phyloP scores from a whole-genome alignment of 257 asterid species.

The Galeopsis tetrahit region DNA sequence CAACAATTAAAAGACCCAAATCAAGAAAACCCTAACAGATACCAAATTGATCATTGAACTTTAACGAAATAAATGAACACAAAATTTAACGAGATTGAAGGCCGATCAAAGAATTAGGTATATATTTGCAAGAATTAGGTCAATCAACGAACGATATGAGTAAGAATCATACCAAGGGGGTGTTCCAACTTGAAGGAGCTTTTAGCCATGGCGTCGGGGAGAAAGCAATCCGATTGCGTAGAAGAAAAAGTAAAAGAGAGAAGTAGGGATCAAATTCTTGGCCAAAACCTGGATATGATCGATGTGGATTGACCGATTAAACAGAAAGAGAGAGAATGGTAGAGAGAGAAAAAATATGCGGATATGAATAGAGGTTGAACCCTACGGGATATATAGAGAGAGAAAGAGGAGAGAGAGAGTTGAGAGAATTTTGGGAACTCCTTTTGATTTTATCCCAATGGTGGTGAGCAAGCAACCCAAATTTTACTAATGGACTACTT shows the following conservation, averaged over 20 bases:
- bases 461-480: conserved; percentile 21
- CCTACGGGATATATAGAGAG: conserved; percentile 28
- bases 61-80: neutral
- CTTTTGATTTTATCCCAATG: conserved; percentile 19
- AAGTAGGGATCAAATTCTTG: conserved; percentile 24
- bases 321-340: neutral
- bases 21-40: conserved; percentile 4
- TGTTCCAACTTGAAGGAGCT: conserved; percentile 64
- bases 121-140: neutral
- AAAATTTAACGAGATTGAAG: neutral
- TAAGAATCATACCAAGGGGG: conserved; percentile 50
- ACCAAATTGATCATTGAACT: neutral
- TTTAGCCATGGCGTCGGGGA: conserved; percentile 50
- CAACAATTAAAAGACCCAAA: conserved; percentile 7
- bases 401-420: conserved; percentile 5
- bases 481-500: no score
- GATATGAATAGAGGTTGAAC: conserved; percentile 19
- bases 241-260: conserved; percentile 24
- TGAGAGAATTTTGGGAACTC: neutral
- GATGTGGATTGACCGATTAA: conserved; percentile 8
- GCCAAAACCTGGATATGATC: conserved; percentile 2
- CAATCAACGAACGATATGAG: conserved; percentile 22
- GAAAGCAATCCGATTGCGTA: conserved; percentile 31
- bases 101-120: neutral
- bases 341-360: neutral